These are phyloP conservation scores for Rhodotorula mucilaginosa DNA, from an alignment of 1,284 basidiomycete genomes.

Conservation along the genomic window DNA sequence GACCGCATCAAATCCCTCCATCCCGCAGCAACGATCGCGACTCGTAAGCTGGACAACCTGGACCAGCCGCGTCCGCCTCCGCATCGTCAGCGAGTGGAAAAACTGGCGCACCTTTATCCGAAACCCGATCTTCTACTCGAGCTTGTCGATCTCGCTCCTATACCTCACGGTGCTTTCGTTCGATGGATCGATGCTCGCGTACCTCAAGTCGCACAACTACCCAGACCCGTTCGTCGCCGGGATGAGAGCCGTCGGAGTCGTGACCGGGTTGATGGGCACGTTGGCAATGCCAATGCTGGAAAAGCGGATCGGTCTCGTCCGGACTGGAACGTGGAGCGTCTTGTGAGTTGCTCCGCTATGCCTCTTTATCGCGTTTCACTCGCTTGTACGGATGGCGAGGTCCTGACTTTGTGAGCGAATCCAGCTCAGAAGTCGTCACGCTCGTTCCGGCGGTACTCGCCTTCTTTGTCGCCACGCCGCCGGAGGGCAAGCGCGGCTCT, in stretches of 20 bases:
- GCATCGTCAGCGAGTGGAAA: neutral
- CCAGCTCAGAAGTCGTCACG: slow-evolving; percentile 48
- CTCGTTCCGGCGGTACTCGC: slow-evolving; percentile 46
- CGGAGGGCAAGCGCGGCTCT: slow-evolving; percentile 12
- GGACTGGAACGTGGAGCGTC: slow-evolving; percentile 54
- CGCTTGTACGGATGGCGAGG: neutral
- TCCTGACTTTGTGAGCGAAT: no score
- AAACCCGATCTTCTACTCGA: slow-evolving; percentile 55
- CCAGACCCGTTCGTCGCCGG: slow-evolving; percentile 59
- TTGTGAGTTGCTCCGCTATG: slow-evolving; percentile 40
- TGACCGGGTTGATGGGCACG: slow-evolving; percentile 54
- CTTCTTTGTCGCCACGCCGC: slow-evolving; percentile 30
- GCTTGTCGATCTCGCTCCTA: slow-evolving; percentile 56
- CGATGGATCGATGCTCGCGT: slow-evolving; percentile 57
- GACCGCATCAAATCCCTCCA: neutral
- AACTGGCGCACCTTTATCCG: slow-evolving; percentile 56
- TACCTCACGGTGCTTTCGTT: slow-evolving; percentile 58
- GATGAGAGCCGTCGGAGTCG: slow-evolving; percentile 55
- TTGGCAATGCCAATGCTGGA: slow-evolving; percentile 53
- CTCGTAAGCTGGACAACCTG: neutral
- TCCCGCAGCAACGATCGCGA: neutral
- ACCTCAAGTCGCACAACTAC: slow-evolving; percentile 54
- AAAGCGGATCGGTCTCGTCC: slow-evolving; percentile 50
- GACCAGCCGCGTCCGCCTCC: neutral
- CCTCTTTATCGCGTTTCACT: no score